phyloP scores from a whole-genome alignment of 768 basidiomycete species.

The Pholiota conissans region DNA sequence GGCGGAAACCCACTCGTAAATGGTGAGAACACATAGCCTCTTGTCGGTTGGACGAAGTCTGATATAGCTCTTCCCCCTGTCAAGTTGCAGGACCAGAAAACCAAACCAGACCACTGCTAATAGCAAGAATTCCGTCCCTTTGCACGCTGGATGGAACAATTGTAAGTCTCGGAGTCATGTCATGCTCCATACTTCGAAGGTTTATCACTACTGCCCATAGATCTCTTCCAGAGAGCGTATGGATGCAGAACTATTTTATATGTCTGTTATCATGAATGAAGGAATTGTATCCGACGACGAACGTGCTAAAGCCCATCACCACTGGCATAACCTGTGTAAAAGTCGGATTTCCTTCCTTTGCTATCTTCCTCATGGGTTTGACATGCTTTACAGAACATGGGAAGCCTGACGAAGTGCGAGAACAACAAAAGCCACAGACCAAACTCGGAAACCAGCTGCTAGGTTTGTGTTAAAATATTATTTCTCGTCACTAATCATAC shows the following conservation, averaged over 20 bases:
- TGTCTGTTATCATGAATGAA: conserved; percentile 59
- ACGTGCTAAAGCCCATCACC: conserved; percentile 54
- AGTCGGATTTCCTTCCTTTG: conserved; percentile 42
- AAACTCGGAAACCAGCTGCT: conserved; percentile 64
- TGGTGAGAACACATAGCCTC: conserved; percentile 33
- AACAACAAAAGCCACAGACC: conserved; percentile 32
- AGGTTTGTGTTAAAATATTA: conserved; percentile 37
- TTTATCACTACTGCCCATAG: conserved; percentile 33
- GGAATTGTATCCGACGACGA: conserved; percentile 42
- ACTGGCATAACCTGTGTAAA: conserved; percentile 60
- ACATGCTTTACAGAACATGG: conserved; percentile 51
- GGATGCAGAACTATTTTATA: conserved; percentile 85
- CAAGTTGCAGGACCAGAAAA: conserved; percentile 30
- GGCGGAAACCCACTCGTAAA: conserved; percentile 64
- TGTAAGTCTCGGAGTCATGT: conserved; percentile 39
- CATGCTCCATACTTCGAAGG: background rate
- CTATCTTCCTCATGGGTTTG: background rate
- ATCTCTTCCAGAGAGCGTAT: conserved; percentile 67
- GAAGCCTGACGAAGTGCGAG: conserved; percentile 38
- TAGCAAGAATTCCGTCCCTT: conserved; percentile 71
- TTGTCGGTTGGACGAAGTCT: background rate
- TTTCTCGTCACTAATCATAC: background rate
- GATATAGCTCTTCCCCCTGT: background rate
- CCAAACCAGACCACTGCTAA: conserved; percentile 55
- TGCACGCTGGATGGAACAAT: conserved; percentile 59